phyloP scores from a whole-genome alignment of 257 asterid genomes.

The Nicotiana tomentosiformis region DNA sequence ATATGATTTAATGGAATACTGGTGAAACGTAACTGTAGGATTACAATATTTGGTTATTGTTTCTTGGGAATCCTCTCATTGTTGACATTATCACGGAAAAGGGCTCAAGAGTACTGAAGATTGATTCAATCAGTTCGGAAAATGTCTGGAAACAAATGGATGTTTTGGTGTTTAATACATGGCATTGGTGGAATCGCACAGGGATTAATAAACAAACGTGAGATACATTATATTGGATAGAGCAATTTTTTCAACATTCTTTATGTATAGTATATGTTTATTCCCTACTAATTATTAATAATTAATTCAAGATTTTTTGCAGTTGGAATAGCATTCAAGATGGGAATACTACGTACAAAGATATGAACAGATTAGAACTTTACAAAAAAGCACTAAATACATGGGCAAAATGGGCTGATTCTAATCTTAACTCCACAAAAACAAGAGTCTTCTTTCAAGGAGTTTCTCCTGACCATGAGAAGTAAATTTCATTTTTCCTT shows the following conservation, averaged over 20 bases:
- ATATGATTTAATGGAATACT: neutral
- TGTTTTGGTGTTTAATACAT: conserved; percentile 34
- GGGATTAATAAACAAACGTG: conserved; percentile 57
- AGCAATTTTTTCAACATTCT: neutral
- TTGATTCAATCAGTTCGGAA: conserved; percentile 26
- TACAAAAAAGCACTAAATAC: conserved; percentile 44
- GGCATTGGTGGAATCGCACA: conserved; percentile 60
- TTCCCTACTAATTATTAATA: neutral
- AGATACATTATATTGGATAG: neutral
- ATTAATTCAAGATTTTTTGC: neutral
- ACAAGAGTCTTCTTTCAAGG: conserved; percentile 51
- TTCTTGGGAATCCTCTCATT: conserved; percentile 26
- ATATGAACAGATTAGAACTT: conserved; percentile 42
- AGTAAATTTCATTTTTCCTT: conserved; percentile 14
- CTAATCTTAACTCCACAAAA: conserved; percentile 26
- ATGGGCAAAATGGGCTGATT: conserved; percentile 54
- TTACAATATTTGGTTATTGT: conserved; percentile 26
- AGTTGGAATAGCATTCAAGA: conserved; percentile 57
- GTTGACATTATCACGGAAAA: conserved; percentile 24
- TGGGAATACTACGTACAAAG: conserved; percentile 28
- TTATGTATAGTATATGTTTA: neutral
- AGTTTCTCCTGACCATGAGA: conserved; percentile 56
- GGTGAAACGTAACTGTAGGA: conserved; percentile 10
- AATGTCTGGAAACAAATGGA: conserved; percentile 29
- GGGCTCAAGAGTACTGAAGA: conserved; percentile 24